A percentile compares a stretch with the other conserved stretches of the same genome.
These are phyloP conservation scores for Lipomyces yamadae DNA, from an alignment of 805 yeast genomes.

Conservation along the genomic window DNA sequence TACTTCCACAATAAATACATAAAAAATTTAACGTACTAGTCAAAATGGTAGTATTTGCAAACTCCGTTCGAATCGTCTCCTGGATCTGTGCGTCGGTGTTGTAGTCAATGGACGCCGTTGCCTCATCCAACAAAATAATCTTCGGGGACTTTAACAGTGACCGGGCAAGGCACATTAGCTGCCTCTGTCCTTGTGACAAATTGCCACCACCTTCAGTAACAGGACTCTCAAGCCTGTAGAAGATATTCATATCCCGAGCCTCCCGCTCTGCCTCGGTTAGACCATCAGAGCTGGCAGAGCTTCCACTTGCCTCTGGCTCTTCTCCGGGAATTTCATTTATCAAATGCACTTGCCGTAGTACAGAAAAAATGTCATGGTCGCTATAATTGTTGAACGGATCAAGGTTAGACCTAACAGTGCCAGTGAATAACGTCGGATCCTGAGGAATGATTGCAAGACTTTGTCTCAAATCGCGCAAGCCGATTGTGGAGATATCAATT, in stretches of 20 bases:
- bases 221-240: slow-evolving; percentile 32
- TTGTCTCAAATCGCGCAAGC: slow-evolving; percentile 65
- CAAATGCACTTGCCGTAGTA: slow-evolving; percentile 49
- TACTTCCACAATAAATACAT: background rate
- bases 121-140: slow-evolving; percentile 79
- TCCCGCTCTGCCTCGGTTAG: slow-evolving; percentile 19
- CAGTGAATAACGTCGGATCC: slow-evolving; percentile 78
- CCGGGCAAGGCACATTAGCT: slow-evolving; percentile 78
- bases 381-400: slow-evolving; percentile 68
- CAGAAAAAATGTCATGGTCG: slow-evolving; percentile 68
- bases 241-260: slow-evolving; percentile 33
- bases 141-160: slow-evolving; percentile 74
- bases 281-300: background rate
- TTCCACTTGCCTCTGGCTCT: slow-evolving; percentile 8
- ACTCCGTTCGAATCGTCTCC: slow-evolving; percentile 69
- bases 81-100: slow-evolving; percentile 83
- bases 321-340: slow-evolving; percentile 29
- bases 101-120: slow-evolving; percentile 71
- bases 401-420: slow-evolving; percentile 68
- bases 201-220: slow-evolving; percentile 78
- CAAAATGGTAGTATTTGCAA: slow-evolving; percentile 69
- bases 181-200: slow-evolving; percentile 85
- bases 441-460: slow-evolving; percentile 77
- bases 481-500: slow-evolving; percentile 62
- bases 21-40: slow-evolving; percentile 50